Conservation (phyloP, 306 rosid genomes). For the Vigna reflexopilosa region DNA sequence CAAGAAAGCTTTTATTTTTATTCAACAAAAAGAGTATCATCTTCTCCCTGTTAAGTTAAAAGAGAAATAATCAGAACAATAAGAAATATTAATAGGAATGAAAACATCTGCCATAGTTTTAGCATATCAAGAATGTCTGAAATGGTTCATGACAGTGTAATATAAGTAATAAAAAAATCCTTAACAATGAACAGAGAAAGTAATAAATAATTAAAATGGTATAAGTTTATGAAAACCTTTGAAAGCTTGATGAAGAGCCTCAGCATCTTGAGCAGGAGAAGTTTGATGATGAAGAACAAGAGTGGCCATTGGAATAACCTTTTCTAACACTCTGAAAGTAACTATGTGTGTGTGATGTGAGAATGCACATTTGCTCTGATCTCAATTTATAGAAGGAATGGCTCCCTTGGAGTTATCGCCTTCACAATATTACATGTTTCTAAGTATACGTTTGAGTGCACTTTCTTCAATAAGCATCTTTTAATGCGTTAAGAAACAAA, state of each 20-base stretch:
- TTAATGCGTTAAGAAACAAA: slow-evolving; percentile 2
- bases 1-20: too few relatives aligned
- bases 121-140: background rate
- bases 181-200: background rate
- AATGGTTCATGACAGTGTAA: too few relatives aligned
- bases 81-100: background rate
- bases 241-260: slow-evolving; percentile 67
- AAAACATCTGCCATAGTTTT: background rate
- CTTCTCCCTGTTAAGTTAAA: background rate
- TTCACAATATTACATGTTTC: slow-evolving; percentile 37
- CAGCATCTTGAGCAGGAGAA: slow-evolving; percentile 67
- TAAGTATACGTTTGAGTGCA: background rate
- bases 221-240: slow-evolving; percentile 49
- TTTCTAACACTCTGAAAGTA: background rate
- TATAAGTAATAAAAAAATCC: background rate
- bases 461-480: slow-evolving; percentile 22
- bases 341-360: background rate
- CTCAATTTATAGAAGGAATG: slow-evolving; percentile 35
- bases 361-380: background rate
- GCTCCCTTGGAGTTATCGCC: slow-evolving; percentile 51
- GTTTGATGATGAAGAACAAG: slow-evolving; percentile 46
- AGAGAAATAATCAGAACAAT: background rate
- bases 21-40: background rate
- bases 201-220: background rate
- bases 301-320: slow-evolving; percentile 57